Conservation (phyloP, 306 rosid species). For the Fragaria nilgerrensis region DNA sequence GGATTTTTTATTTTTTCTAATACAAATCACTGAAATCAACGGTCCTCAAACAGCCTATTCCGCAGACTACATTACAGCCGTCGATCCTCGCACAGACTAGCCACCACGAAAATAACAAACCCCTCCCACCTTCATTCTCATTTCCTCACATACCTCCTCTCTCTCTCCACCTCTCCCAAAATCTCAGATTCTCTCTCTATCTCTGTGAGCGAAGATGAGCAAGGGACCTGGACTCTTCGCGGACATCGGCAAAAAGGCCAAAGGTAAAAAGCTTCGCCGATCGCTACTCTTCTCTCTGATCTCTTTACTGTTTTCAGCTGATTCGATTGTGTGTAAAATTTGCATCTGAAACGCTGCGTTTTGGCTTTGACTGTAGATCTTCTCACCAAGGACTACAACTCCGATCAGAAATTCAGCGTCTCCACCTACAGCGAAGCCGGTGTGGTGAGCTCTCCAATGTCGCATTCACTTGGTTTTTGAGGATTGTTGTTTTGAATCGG, state of each 20-base stretch:
- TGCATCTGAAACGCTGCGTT: slow-evolving; percentile 23
- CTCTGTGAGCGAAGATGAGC: slow-evolving; percentile 60
- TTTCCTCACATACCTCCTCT: slow-evolving; percentile 30
- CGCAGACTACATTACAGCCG: slow-evolving; percentile 12
- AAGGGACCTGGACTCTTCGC: slow-evolving; percentile 86
- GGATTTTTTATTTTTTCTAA: too few relatives aligned
- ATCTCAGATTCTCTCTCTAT: slow-evolving; percentile 21
- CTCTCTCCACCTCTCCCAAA: slow-evolving; percentile 6
- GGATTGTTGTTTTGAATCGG: not conserved
- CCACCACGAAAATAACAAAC: slow-evolving; percentile 20
- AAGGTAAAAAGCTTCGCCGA: slow-evolving; percentile 42
- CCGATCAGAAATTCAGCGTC: slow-evolving; percentile 78
- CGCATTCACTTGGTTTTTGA: not conserved
- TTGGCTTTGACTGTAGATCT: slow-evolving; percentile 54
- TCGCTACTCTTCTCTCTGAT: slow-evolving; percentile 3
- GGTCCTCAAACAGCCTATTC: slow-evolving; percentile 17
- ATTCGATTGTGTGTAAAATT: slow-evolving; percentile 2
- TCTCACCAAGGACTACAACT: slow-evolving; percentile 67
- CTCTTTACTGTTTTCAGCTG: not conserved
- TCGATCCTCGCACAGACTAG: slow-evolving; percentile 12
- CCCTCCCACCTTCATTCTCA: slow-evolving; percentile 1
- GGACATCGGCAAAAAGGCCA: slow-evolving; percentile 88
- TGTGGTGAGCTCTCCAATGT: slow-evolving; percentile 47
- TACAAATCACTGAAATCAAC: slow-evolving; percentile 8
- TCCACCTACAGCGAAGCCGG: slow-evolving; percentile 72